Evolutionary conservation across 2,329 filamentous ascomycete species (phyloP).

Genomic region (Cordyceps javanica): DNA sequence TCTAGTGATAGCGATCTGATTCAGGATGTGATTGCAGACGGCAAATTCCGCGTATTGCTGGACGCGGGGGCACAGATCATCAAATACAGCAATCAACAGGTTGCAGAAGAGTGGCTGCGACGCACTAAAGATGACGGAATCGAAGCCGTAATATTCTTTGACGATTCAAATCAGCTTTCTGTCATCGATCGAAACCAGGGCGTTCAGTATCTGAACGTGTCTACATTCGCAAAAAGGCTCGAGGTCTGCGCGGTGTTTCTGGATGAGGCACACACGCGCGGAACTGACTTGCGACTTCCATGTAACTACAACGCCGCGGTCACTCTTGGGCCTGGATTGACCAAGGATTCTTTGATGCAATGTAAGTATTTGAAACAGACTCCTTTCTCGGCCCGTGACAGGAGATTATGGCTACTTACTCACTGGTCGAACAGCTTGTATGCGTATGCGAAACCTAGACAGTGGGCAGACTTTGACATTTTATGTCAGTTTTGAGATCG

Average conservation of each 20-base stretch:
- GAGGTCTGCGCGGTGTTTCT: constrained; percentile 60
- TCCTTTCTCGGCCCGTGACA: background rate
- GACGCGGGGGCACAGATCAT: constrained; percentile 68
- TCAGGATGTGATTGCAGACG: background rate
- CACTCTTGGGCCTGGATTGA: constrained; percentile 57
- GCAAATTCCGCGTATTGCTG: constrained; percentile 50
- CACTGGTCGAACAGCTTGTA: constrained; percentile 47
- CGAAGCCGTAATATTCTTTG: constrained; percentile 48
- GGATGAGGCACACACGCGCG: constrained; percentile 64
- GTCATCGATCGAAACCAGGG: constrained; percentile 44
- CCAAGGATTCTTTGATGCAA: constrained; percentile 65
- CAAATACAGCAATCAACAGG: constrained; percentile 50
- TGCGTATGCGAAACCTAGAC: constrained; percentile 65
- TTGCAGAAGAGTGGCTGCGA: constrained; percentile 31
- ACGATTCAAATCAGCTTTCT: constrained; percentile 46
- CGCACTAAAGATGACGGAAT: constrained; percentile 1
- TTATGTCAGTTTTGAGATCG: constrained; percentile 52
- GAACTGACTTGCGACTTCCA: constrained; percentile 61
- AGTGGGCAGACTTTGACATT: constrained; percentile 61
- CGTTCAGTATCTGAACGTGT: constrained; percentile 46
- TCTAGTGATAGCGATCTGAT: constrained; percentile 32
- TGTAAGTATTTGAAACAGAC: constrained; percentile 41
- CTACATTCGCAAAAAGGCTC: constrained; percentile 50
- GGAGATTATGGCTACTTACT: background rate
- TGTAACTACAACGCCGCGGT: constrained; percentile 55